Base-by-base conservation (phyloP, 2,329 filamentous ascomycete species). In the Bisporella sp. region DNA sequence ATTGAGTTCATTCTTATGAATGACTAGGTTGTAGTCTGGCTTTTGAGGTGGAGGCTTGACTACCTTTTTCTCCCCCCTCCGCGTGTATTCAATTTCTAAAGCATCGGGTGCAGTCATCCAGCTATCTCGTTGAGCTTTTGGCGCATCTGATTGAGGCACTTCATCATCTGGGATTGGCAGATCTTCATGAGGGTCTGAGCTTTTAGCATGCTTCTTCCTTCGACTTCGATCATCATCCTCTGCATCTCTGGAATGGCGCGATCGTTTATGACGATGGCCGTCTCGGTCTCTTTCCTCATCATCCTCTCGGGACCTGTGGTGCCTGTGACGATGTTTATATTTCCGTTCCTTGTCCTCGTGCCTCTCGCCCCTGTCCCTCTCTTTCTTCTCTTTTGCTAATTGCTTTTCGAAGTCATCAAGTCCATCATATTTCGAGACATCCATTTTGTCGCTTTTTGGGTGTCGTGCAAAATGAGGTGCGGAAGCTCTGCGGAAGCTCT, bases 31-130 rank as follows among this genome's bases (percentile, higher is more conserved):
- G 42, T 62, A 63, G 46, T 66, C 64, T 5, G 62, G 61, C 41
- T 62, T 62, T 31, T 54, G 52, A 13, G 58, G 53, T n/a, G 56
- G 48, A 39, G 52, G 46, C 33, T 71, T 71, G 57, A 82, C 82
- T 5, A 71, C 66, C 53, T 81, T 81, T 54, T 77, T 76, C 1
- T 69, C 69, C 4, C 71, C 73, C 53, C 79, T 75, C 63, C 87
- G 79, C 46, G 89, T 77, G 65, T 95, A 96, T 64, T 97, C 91
- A 51, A 97, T 75, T 48, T 91, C 85, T 35, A 95, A 70, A 0
- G 85, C 82, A 0, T 87, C 88, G 0, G 92, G 90, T 0, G 85
- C 85, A 53, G 90, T 85, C 93, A 99, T 99, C 91, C 95, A 99
- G 0, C 86, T 81, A 67, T 97, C 93, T 56, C 95, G 81, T 58